Evolutionary conservation across 371 early-diverging fungal genomes (phyloP).

Genomic region (Syncephalis plumigaleata): DNA sequence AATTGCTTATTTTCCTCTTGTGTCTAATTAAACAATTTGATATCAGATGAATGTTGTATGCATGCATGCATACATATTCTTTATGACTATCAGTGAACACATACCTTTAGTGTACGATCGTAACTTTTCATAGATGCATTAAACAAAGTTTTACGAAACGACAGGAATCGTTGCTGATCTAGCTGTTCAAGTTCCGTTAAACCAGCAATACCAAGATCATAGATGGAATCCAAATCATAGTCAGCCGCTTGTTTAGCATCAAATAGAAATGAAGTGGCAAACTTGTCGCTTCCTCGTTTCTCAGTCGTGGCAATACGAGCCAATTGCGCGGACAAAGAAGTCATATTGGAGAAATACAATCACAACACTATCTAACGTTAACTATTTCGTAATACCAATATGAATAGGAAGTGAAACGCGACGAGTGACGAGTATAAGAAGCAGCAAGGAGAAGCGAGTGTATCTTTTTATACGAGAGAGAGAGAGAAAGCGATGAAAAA

Average conservation of each 20-base stretch:
- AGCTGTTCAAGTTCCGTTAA: constrained; percentile 52
- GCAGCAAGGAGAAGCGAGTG: too few species aligned
- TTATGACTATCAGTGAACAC: neutral
- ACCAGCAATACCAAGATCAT: constrained; percentile 66
- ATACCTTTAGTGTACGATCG: constrained; percentile 28
- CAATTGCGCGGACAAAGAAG: constrained; percentile 52
- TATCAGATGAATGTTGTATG: too few species aligned
- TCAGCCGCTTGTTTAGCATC: constrained; percentile 72
- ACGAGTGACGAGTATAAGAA: too few species aligned
- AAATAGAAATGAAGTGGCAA: constrained; percentile 66
- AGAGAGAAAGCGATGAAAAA: too few species aligned
- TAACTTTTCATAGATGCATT: constrained; percentile 57
- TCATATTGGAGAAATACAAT: too few species aligned
- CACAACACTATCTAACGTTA: too few species aligned
- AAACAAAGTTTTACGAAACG: constrained; percentile 64
- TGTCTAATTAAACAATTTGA: constrained; percentile 28
- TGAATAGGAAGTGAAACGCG: too few species aligned
- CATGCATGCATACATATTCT: constrained; percentile 16
- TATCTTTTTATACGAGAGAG: too few species aligned
- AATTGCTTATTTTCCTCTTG: constrained; percentile 65
- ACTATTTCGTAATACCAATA: too few species aligned
- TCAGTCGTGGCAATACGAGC: constrained; percentile 46
- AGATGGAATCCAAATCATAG: constrained; percentile 72
- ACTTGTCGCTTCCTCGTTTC: constrained; percentile 8
- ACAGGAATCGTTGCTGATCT: constrained; percentile 33